phyloP scores from a whole-genome alignment of 1,284 basidiomycete genomes.

The Pseudozyma hubeiensis region DNA sequence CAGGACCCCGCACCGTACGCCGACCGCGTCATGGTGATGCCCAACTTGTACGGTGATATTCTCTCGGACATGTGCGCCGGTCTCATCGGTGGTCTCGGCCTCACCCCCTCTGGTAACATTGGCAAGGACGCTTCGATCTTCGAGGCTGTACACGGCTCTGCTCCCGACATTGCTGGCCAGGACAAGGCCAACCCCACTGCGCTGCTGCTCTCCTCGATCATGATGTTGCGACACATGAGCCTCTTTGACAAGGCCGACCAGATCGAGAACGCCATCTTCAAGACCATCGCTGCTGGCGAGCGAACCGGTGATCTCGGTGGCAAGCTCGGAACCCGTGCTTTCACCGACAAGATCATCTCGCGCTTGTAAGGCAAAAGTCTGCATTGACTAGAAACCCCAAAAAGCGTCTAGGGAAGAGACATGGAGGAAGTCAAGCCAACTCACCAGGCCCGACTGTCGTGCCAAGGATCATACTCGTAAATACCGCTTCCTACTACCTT shows the following conservation, averaged over 20 bases:
- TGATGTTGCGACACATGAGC: conserved; percentile 94
- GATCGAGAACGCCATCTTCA: conserved; percentile 84
- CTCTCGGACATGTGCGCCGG: conserved; percentile 99
- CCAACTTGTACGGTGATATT: conserved; percentile 97
- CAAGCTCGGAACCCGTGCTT: conserved; percentile 65
- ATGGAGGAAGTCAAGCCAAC: background rate
- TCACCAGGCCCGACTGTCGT: conserved; percentile 1
- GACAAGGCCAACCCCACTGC: conserved; percentile 98
- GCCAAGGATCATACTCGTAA: conserved; percentile 11
- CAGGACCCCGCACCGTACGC: conserved; percentile 93
- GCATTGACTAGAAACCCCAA: background rate
- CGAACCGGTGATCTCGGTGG: conserved; percentile 65
- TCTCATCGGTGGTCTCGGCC: conserved; percentile 95
- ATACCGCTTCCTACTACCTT: conserved; percentile 17
- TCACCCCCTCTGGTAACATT: conserved; percentile 98
- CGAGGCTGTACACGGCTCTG: conserved; percentile 92
- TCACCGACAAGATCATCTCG: conserved; percentile 62
- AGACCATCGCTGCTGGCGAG: conserved; percentile 61
- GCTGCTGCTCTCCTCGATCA: conserved; percentile 89
- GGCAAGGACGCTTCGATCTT: conserved; percentile 99
- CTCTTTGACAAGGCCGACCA: conserved; percentile 84
- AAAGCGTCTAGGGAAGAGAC: background rate
- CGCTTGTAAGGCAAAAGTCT: conserved; percentile 31
- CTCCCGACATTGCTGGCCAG: conserved; percentile 73
- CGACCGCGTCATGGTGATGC: conserved; percentile 99